phyloP scores from a whole-genome alignment of 176 grass and related monocot species.

The Hsuehochloa calcarea region DNA sequence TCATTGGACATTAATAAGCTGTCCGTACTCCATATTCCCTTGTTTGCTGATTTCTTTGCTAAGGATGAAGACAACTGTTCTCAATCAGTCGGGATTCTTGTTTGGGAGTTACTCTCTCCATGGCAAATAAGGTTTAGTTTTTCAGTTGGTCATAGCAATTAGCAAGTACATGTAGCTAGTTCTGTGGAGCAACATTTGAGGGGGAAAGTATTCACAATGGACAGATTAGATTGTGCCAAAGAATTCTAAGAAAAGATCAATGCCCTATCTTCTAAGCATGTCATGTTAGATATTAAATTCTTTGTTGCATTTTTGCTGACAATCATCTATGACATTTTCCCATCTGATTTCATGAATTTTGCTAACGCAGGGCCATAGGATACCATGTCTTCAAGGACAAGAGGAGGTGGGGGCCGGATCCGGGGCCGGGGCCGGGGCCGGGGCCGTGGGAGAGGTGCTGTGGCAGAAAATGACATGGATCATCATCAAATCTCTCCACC shows the following conservation, averaged over 20 bases:
- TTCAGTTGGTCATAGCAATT: not conserved
- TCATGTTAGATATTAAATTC: not conserved
- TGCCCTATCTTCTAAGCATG: not conserved
- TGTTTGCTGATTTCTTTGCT: not conserved
- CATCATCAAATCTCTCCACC: conserved; percentile 27
- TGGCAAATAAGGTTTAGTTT: too few species aligned
- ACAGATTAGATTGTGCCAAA: not conserved
- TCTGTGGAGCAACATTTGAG: conserved; percentile 21
- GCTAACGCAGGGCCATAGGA: not conserved
- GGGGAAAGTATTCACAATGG: not conserved
- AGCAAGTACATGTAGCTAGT: not conserved
- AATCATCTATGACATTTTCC: not conserved
- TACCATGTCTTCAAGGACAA: conserved; percentile 42
- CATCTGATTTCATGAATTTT: conserved; percentile 25
- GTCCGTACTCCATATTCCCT: not conserved
- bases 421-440: conserved; percentile 28
- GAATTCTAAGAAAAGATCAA: not conserved
- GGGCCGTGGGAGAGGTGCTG: conserved; percentile 15
- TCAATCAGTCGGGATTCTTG: not conserved
- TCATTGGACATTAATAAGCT: not conserved
- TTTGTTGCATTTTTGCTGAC: not conserved
- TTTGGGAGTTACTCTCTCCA: not conserved
- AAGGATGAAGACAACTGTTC: not conserved
- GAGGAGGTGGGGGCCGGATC: conserved; percentile 28
- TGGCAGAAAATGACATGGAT: conserved; percentile 33